Evolutionary conservation across 2,329 filamentous ascomycete genomes (phyloP), one percentile per base, ranked within the genome.

Genomic region (Fusarium sp.): DNA sequence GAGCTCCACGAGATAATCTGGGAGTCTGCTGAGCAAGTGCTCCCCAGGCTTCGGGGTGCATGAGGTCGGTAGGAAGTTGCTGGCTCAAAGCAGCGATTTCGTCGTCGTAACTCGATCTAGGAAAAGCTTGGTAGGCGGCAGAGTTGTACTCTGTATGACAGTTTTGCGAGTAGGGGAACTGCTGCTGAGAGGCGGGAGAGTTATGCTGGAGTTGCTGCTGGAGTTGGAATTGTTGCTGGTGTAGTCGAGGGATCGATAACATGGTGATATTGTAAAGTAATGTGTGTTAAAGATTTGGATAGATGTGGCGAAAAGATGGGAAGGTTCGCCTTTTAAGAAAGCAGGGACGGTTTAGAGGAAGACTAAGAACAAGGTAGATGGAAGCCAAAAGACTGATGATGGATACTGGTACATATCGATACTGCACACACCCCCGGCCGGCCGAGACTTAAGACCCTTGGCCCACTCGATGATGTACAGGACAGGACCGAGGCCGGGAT

Each of bases 1-100:
- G 85, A 23, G 78, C 68, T 33, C 78, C 71, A 14, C 78, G 76
- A 52, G 73, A 72, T 35, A 74, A 60, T 67, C 76, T 77, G 19
- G 75, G 72, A 33, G 75, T 76, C 57, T 76, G 71, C 57, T 78
- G 78, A 55, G 71, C 70, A 50, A 72, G 61, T 19, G 68, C 60
- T 50, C 75, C 71, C 78, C 78, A 81, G 13, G 73, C 47, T 53
- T 82, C 79, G 23, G 78, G 71, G 66, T 78, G 77, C 79, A 79
- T 79, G 31, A 74, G 69, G 45, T 72, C 69, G 48, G 65, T 46
- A 15, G 61, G 59, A 7, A 71, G 39, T 38, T 70, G 61, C 14
- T 69, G 61, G 29, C 61, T 63, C 49, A 74, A 41, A 15, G 68
- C 61, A 46, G 67, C 60, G 52, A 72, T 53, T n/a, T 57, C 59